Base-by-base conservation (phyloP, 2,329 filamentous ascomycete genomes). In the Purpureocillium lavendulum region DNA sequence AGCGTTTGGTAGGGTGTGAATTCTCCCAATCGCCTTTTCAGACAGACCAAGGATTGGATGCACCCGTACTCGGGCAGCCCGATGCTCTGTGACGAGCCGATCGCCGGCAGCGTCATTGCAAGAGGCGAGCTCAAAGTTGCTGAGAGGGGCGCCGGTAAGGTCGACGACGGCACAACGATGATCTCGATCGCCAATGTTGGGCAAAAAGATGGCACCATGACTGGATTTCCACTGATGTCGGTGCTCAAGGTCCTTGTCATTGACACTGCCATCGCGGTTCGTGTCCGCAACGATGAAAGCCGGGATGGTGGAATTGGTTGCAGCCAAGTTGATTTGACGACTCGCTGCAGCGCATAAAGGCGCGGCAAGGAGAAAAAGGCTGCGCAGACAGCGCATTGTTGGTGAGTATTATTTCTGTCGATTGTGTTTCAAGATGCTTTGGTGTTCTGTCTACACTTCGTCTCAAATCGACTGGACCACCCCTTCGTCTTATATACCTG, bases 191-290 rank as follows among this genome's bases (percentile, higher is more conserved):
- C 46, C 46, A n/a, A 48, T 32, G 18, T 48, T 48, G 34, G 46
- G 44, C 3, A 48, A 35, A 17, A 46, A 48, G 26, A 48, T 46
- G 35, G 46, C 46, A 1, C 46, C 46, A 9, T 35, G 38, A 9
- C 30, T 11, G 7, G 21, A 3, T n/a, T 39, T 36, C 46, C 46
- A 48, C 11, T 21, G 11, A 8, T 18, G 14, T 26, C 46, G 46
- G 28, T 40, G 24, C 10, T 38, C 13, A 7, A n/a, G 13, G 15
- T 46, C 46, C 2, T n/a, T 7, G 17, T 35, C 30, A 30, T 48
- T 30, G 18, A 48, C 49, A 3, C 41, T 10, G 12, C 45, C 45
- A 17, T 48, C 45, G 12, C 45, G 38, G 29, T 48, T 46, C 3
- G 43, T 46, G 40, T 48, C 44, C 2, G 45, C 45, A 17, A 40